A percentile compares a stretch with the other conserved stretches of the same genome.
Evolutionary conservation across 1,284 basidiomycete species (phyloP).

Genomic region (Sporisorium sorghi): DNA sequence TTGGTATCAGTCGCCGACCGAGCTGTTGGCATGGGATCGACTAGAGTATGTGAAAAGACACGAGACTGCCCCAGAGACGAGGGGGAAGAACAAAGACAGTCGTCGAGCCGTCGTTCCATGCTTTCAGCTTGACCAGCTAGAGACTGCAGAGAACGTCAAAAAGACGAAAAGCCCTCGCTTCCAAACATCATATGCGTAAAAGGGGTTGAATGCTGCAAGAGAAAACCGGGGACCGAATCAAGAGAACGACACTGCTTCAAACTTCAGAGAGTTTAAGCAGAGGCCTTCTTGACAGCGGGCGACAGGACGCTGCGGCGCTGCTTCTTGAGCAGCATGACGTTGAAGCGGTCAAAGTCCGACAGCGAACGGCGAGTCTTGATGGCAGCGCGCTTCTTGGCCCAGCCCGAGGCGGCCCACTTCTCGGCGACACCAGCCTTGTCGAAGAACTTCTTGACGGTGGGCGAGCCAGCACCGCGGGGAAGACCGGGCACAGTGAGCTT

Average conservation of each 20-base stretch:
- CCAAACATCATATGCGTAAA: slow-evolving; percentile 3
- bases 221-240: slow-evolving; percentile 19
- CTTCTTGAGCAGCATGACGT: slow-evolving; percentile 74
- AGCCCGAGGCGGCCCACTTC: slow-evolving; percentile 82
- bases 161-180: neutral
- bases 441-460: slow-evolving; percentile 85
- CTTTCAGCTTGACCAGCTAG: slow-evolving; percentile 3
- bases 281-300: slow-evolving; percentile 61
- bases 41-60: slow-evolving; percentile 5
- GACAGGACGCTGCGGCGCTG: slow-evolving; percentile 71
- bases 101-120: slow-evolving; percentile 24
- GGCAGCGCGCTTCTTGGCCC: slow-evolving; percentile 90
- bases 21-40: slow-evolving; percentile 8
- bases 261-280: slow-evolving; percentile 48
- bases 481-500: slow-evolving; percentile 85
- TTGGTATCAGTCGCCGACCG: slow-evolving; percentile 16
- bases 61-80: slow-evolving; percentile 39
- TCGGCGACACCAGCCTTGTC: slow-evolving; percentile 82
- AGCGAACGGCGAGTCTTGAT: slow-evolving; percentile 80
- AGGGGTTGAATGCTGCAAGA: slow-evolving; percentile 37
- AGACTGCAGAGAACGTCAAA: slow-evolving; percentile 11
- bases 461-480: slow-evolving; percentile 86
- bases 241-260: slow-evolving; percentile 10
- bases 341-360: slow-evolving; percentile 90
- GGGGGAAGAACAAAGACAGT: slow-evolving; percentile 29